Evolutionary conservation across 2,329 filamentous ascomycete species (phyloP).

Genomic region (Hymenoscyphus repandus): DNA sequence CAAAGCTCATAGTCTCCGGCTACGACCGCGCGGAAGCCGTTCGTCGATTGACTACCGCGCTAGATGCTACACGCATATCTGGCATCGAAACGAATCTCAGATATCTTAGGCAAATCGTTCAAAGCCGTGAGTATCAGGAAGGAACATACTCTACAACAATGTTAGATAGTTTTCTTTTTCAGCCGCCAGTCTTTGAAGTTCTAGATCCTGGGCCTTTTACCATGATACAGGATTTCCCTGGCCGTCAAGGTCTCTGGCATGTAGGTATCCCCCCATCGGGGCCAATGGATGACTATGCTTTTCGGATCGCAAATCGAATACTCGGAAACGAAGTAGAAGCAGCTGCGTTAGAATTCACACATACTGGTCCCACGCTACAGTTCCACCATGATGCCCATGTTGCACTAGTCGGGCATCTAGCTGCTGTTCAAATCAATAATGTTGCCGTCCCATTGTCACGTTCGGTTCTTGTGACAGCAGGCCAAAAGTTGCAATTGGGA

Average conservation of each 20-base stretch:
- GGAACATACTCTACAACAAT: conserved; percentile 37
- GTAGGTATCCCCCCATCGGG: conserved; percentile 37
- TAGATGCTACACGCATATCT: conserved; percentile 46
- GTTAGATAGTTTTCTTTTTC: conserved; percentile 28
- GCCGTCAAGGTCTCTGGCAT: conserved; percentile 35
- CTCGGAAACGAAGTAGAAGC: conserved; percentile 48
- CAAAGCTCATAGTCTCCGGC: conserved; percentile 64
- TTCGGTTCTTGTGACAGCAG: conserved; percentile 42
- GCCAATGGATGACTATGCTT: conserved; percentile 34
- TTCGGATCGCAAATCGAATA: conserved; percentile 48
- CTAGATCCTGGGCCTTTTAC: conserved; percentile 34
- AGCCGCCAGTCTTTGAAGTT: conserved; percentile 32
- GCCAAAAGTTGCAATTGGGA: conserved; percentile 50
- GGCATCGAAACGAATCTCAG: conserved; percentile 54
- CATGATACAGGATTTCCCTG: conserved; percentile 38
- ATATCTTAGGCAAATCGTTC: conserved; percentile 8
- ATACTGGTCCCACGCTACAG: conserved; percentile 52
- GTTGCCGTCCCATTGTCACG: conserved; percentile 49
- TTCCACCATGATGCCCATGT: conserved; percentile 51
- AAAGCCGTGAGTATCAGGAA: conserved; percentile 11
- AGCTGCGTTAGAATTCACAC: conserved; percentile 55
- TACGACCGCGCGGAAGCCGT: conserved; percentile 55
- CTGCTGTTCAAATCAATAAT: conserved; percentile 47
- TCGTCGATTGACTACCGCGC: conserved; percentile 55
- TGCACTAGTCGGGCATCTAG: conserved; percentile 50